phyloP scores from a whole-genome alignment of 148 eudicot genomes.

The Simmondsia chinensis region DNA sequence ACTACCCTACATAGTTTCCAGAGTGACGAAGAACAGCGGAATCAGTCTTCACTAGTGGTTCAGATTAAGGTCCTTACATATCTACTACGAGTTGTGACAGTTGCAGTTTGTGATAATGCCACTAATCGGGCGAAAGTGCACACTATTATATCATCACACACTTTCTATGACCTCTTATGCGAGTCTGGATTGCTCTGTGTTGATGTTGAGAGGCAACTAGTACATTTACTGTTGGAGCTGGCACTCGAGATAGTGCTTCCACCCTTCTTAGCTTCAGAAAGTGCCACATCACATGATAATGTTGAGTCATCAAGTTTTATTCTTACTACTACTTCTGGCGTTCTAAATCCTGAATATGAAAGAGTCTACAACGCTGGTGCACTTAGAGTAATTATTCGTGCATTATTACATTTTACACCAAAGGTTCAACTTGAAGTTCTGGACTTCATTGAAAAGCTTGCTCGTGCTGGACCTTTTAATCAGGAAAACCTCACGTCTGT shows the following conservation, averaged over 20 bases:
- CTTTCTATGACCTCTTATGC: conserved; percentile 77
- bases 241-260: conserved; percentile 88
- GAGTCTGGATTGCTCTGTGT: conserved; percentile 86
- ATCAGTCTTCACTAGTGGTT: conserved; percentile 31
- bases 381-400: conserved; percentile 67
- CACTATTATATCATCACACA: conserved; percentile 54
- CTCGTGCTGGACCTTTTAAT: conserved; percentile 83
- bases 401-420: conserved; percentile 94
- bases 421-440: conserved; percentile 89
- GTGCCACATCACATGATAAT: conserved; percentile 20
- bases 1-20: conserved; percentile 84
- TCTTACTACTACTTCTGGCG: conserved; percentile 56
- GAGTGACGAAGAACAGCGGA: conserved; percentile 40
- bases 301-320: conserved; percentile 46
- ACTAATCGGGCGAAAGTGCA: conserved; percentile 74
- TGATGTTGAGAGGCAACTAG: conserved; percentile 85
- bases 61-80: conserved; percentile 64
- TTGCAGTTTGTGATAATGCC: conserved; percentile 71
- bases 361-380: conserved; percentile 92
- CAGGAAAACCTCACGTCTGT: conserved; percentile 93
- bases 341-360: conserved; percentile 54
- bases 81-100: conserved; percentile 79
- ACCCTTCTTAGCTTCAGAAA: conserved; percentile 61
- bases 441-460: conserved; percentile 75
- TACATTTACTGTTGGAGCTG: conserved; percentile 86